Evolutionary conservation across 129 eudicot genomes (phyloP).

Genomic region (sunflower (Helianthus annuus)): HanXRQr2.0-SUNRISE NC_035442.2:41665853-41666352

Average conservation of each 20-base stretch:
- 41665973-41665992: constrained; percentile 26
- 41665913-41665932: constrained; percentile 25
- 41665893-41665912: constrained; percentile 17
- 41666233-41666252: constrained; percentile 60
- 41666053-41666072: background rate
- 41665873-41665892: constrained; percentile 15
- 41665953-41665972: constrained; percentile 7
- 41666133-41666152: constrained; percentile 33
- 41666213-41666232: constrained; percentile 34
- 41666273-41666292: constrained; percentile 62
- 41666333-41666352: constrained; percentile 31
- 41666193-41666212: constrained; percentile 57
- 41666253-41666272: constrained; percentile 68
- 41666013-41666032: constrained; percentile 19
- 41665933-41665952: background rate
- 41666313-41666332: constrained; percentile 43
- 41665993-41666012: constrained; percentile 1
- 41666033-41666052: background rate
- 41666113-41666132: constrained; percentile 27
- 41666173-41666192: constrained; percentile 67
- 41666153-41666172: constrained; percentile 6
- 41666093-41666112: constrained; percentile 39
- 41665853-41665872: constrained; percentile 19
- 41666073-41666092: background rate
- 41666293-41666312: constrained; percentile 66